These are phyloP conservation scores for Falciphora oryzae DNA, from an alignment of 2,329 filamentous ascomycete genomes.

Conservation along the genomic window DNA sequence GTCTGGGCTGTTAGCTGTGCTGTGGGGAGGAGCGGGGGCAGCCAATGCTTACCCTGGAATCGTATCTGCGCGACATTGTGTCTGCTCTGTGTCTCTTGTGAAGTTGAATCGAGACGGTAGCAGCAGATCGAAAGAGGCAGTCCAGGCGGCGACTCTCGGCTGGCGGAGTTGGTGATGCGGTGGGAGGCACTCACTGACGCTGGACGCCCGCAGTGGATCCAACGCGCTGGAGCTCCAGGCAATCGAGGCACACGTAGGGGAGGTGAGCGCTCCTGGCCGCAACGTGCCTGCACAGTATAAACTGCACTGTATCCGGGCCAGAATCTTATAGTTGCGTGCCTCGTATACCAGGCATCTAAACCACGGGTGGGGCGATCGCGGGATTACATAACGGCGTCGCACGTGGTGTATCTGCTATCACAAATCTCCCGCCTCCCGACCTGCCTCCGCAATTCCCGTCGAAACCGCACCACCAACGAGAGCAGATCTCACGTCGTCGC, in stretches of 20 bases:
- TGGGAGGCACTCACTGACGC: slow-evolving; percentile 12
- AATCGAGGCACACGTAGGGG: slow-evolving; percentile 22
- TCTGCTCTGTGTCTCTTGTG: no score
- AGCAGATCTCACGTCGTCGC: no score
- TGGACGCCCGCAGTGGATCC: not conserved
- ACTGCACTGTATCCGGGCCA: no score
- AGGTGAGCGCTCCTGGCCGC: no score
- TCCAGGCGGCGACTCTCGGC: not conserved
- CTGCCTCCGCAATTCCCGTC: not conserved
- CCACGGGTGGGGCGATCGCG: no score
- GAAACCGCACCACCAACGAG: no score
- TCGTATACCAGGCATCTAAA: no score
- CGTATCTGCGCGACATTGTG: slow-evolving; percentile 89
- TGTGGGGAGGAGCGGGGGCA: not conserved
- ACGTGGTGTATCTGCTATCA: no score
- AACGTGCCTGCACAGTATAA: no score
- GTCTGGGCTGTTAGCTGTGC: slow-evolving; percentile 53
- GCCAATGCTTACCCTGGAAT: slow-evolving; percentile 72
- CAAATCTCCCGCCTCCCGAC: not conserved
- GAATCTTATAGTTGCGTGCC: no score
- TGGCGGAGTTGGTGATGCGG: slow-evolving; percentile 12
- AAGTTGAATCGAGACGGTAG: slow-evolving; percentile 10
- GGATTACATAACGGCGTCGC: no score
- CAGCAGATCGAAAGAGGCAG: not conserved
- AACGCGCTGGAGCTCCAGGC: slow-evolving; percentile 36